phyloP scores from a whole-genome alignment of 2,329 filamentous ascomycete species.

The Aspergillus flavus region DNA sequence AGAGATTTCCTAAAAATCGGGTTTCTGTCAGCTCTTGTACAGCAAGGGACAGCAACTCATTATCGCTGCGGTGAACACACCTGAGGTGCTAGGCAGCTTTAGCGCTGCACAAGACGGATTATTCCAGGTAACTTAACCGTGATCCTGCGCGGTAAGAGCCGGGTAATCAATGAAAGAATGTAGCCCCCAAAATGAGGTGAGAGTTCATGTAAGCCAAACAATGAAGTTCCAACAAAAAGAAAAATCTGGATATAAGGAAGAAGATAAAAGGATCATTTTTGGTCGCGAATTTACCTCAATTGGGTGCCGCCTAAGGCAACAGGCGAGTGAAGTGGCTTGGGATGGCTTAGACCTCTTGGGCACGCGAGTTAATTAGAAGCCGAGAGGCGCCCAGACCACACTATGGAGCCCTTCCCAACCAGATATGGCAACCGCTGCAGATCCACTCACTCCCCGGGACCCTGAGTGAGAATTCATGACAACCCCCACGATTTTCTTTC shows the following conservation, averaged over 20 bases:
- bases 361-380: conserved; percentile 4
- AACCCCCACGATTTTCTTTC: neutral
- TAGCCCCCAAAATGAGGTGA: neutral
- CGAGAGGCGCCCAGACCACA: neutral
- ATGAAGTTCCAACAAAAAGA: neutral
- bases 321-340: conserved; percentile 3
- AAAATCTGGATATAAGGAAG: neutral
- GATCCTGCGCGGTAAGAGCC: conserved; percentile 12
- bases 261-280: neutral
- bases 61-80: neutral
- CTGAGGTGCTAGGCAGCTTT: neutral
- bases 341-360: neutral
- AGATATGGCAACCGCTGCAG: neutral
- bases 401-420: neutral
- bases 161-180: neutral
- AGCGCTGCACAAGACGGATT: neutral
- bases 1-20: neutral
- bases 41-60: neutral
- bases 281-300: neutral
- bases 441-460: neutral
- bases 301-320: conserved; percentile 7
- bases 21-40: neutral
- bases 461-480: neutral
- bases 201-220: neutral
- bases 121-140: conserved; percentile 11